These are phyloP conservation scores for Russula compacta DNA, from an alignment of 768 basidiomycete species.

Conservation along the genomic window DNA sequence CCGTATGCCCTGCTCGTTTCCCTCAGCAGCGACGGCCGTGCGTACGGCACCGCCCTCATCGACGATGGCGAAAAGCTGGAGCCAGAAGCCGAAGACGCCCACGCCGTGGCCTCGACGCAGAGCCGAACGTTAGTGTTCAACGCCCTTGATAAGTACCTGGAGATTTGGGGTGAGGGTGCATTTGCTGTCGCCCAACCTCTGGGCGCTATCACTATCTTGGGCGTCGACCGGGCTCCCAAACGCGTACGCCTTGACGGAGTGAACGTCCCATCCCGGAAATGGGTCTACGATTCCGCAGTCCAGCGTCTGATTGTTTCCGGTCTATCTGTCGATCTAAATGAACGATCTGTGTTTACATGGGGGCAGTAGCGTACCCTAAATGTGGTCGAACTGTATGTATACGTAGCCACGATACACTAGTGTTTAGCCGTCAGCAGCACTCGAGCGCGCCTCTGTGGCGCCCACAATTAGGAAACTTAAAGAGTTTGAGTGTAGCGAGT, in stretches of 20 bases:
- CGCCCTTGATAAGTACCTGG: conserved; percentile 30
- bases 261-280: background rate
- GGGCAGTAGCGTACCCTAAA: background rate
- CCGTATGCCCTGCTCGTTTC: conserved; percentile 58
- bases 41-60: conserved; percentile 53
- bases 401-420: too few species aligned
- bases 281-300: conserved; percentile 7
- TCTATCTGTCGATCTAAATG: conserved; percentile 10
- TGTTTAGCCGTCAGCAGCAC: too few species aligned
- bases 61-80: conserved; percentile 62
- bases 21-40: conserved; percentile 37
- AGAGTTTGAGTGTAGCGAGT: too few species aligned
- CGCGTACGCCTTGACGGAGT: background rate
- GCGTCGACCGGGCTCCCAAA: conserved; percentile 25
- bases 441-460: too few species aligned
- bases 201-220: conserved; percentile 48
- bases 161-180: conserved; percentile 30
- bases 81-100: background rate
- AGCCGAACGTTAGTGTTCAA: conserved; percentile 40
- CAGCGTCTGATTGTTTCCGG: conserved; percentile 11
- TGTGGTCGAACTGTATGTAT: too few species aligned
- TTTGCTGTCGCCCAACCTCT: conserved; percentile 42
- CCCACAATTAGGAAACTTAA: too few species aligned
- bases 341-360: conserved; percentile 2
- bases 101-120: conserved; percentile 32